phyloP scores from a whole-genome alignment of 2,329 filamentous ascomycete species.

The Pezicula carpinea region DNA sequence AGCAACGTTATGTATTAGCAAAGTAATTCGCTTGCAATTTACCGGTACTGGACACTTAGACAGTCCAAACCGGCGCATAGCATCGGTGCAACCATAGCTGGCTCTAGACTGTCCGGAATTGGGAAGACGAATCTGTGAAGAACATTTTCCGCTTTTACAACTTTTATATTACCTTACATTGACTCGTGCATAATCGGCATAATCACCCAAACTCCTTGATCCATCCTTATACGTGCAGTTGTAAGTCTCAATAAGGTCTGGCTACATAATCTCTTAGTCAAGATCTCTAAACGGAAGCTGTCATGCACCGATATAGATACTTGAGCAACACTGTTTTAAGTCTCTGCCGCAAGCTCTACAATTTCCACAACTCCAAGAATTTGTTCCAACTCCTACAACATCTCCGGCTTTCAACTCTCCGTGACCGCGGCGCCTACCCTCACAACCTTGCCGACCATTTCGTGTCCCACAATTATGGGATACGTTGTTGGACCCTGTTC shows the following conservation, averaged over 20 bases:
- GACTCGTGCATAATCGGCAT: background rate
- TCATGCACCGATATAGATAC: background rate
- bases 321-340: slow-evolving; percentile 14
- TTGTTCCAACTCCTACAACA: slow-evolving; percentile 45
- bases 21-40: too few species aligned
- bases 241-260: slow-evolving; percentile 1
- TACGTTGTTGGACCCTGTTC: background rate
- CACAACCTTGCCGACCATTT: slow-evolving; percentile 37
- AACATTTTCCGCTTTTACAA: background rate
- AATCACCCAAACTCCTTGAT: background rate
- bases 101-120: background rate
- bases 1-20: too few species aligned
- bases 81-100: background rate
- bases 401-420: slow-evolving; percentile 41
- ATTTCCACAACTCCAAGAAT: slow-evolving; percentile 43
- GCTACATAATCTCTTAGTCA: background rate
- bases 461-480: slow-evolving; percentile 35
- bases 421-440: slow-evolving; percentile 56
- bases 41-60: too few species aligned
- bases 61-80: background rate
- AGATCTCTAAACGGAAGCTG: too few species aligned
- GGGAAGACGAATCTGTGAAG: background rate
- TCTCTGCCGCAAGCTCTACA: slow-evolving; percentile 27
- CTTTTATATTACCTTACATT: background rate
- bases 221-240: slow-evolving; percentile 3